These are phyloP conservation scores for Phaeoacremonium minimum DNA, from an alignment of 2,329 filamentous ascomycete species.

Conservation along the genomic window DNA sequence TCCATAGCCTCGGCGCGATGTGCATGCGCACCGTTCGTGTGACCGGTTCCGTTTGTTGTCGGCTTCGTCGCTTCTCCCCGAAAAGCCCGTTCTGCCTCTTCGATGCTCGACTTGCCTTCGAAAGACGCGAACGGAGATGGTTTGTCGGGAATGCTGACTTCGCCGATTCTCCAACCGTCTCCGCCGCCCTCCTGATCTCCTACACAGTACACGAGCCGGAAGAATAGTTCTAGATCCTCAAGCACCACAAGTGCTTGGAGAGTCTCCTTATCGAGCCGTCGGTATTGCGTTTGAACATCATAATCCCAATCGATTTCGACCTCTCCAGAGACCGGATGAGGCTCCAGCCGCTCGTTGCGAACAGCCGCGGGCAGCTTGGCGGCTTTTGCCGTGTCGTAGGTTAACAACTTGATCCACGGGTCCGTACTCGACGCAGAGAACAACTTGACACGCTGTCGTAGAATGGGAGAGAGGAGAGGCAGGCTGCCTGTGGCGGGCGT, in stretches of 20 bases:
- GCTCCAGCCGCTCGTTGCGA: slow-evolving; percentile 61
- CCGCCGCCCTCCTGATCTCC: slow-evolving; percentile 57
- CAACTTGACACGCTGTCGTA: slow-evolving; percentile 62
- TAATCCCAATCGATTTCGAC: slow-evolving; percentile 69
- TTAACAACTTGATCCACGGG: slow-evolving; percentile 70
- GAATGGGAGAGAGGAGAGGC: slow-evolving; percentile 60
- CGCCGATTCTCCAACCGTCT: slow-evolving; percentile 68
- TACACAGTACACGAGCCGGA: slow-evolving; percentile 67
- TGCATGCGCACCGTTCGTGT: slow-evolving; percentile 13
- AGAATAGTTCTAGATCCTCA: slow-evolving; percentile 52
- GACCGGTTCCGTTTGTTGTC: slow-evolving; percentile 4
- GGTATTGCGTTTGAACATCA: slow-evolving; percentile 60
- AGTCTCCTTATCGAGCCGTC: slow-evolving; percentile 71
- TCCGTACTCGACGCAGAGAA: slow-evolving; percentile 56
- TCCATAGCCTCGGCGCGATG: slow-evolving; percentile 1
- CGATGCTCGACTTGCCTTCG: slow-evolving; percentile 45
- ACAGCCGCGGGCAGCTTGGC: slow-evolving; percentile 58
- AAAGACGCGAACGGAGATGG: slow-evolving; percentile 51
- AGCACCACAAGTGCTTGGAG: slow-evolving; percentile 64
- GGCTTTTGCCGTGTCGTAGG: slow-evolving; percentile 57
- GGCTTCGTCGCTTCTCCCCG: slow-evolving; percentile 20
- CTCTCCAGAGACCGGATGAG: slow-evolving; percentile 78
- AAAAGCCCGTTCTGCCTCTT: slow-evolving; percentile 58
- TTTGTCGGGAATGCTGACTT: slow-evolving; percentile 58
- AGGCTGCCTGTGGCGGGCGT: slow-evolving; percentile 53